Evolutionary conservation across 2,329 filamentous ascomycete genomes (phyloP).

Genomic region (Colletotrichum limetticola): DNA sequence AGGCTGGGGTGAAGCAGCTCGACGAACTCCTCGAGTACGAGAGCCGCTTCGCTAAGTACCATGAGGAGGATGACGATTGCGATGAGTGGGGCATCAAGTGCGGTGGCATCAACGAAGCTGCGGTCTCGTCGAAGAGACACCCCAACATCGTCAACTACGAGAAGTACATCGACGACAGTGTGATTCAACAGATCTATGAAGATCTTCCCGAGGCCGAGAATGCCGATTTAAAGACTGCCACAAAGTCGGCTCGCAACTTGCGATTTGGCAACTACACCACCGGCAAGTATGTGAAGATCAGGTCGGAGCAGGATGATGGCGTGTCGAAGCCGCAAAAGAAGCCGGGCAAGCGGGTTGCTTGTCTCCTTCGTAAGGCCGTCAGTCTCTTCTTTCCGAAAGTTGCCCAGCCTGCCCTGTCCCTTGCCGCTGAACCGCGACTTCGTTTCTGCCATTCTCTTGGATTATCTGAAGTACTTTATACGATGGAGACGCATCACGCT

Average conservation of each 20-base stretch:
- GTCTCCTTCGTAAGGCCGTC: background rate
- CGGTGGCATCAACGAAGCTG: background rate
- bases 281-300: background rate
- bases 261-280: background rate
- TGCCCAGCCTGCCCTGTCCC: background rate
- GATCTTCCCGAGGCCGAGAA: background rate
- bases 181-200: background rate
- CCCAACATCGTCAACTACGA: background rate
- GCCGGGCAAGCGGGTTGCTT: background rate
- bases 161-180: background rate
- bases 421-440: background rate
- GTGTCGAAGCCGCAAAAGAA: background rate
- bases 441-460: background rate
- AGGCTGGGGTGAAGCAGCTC: background rate
- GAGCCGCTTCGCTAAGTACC: background rate
- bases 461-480: no score
- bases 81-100: background rate
- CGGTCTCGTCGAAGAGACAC: background rate
- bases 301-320: background rate
- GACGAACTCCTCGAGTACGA: background rate
- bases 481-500: no score
- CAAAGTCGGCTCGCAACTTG: background rate
- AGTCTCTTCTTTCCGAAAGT: background rate
- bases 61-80: background rate
- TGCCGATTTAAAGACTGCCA: background rate